These are phyloP conservation scores for Emericellopsis cladophorae DNA, from an alignment of 2,329 filamentous ascomycete genomes.

Conservation along the genomic window DNA sequence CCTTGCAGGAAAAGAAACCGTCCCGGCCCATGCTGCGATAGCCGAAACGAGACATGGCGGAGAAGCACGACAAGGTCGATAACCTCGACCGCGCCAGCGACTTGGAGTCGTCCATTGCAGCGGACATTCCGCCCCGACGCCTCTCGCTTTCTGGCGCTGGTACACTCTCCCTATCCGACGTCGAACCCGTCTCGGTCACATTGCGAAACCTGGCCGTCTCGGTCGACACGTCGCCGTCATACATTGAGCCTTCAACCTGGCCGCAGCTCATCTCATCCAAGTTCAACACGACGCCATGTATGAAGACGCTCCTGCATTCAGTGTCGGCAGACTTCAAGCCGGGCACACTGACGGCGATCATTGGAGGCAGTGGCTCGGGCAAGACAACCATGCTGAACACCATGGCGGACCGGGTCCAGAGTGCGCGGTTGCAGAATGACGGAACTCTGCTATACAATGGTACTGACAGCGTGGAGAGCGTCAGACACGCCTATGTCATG, in stretches of 20 bases:
- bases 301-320: conserved; percentile 45
- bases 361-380: conserved; percentile 61
- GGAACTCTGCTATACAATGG: conserved; percentile 53
- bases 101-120: conserved; percentile 3
- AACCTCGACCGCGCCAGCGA: conserved; percentile 11
- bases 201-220: conserved; percentile 41
- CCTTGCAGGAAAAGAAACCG: no score
- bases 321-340: conserved; percentile 51
- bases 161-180: conserved; percentile 33
- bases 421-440: conserved; percentile 32
- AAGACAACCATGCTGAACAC: conserved; percentile 63
- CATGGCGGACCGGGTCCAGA: conserved; percentile 56
- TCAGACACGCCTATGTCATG: conserved; percentile 59
- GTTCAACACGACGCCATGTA: conserved; percentile 20
- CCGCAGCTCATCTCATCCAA: conserved; percentile 22
- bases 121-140: conserved; percentile 1
- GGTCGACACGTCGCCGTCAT: conserved; percentile 45
- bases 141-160: conserved; percentile 14
- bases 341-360: conserved; percentile 61
- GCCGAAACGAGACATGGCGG: no score
- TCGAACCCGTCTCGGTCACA: conserved; percentile 40
- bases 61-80: conserved; percentile 6
- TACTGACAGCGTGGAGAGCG: conserved; percentile 32
- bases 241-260: conserved; percentile 34
- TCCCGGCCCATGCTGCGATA: no score